These are phyloP conservation scores for Corylus avellana DNA, from an alignment of 306 rosid genomes.

Conservation along the genomic window DNA sequence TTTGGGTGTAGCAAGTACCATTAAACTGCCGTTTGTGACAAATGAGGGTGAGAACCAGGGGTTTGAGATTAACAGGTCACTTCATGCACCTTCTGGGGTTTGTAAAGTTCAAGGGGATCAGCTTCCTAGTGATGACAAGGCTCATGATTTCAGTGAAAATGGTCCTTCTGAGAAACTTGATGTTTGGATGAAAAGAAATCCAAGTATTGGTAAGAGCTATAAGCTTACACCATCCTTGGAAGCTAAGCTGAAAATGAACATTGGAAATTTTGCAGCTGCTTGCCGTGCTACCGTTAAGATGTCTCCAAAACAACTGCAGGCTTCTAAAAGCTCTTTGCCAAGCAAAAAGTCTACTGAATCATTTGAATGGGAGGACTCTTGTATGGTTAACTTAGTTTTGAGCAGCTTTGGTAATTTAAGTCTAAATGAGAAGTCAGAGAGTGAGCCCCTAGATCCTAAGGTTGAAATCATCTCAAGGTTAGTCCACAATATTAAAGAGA, in stretches of 20 bases:
- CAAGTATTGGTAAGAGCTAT: neutral
- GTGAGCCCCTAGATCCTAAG: conserved; percentile 1
- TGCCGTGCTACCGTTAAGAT: neutral
- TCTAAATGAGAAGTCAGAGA: neutral
- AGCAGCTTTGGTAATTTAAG: neutral
- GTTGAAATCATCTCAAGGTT: neutral
- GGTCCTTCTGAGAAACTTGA: neutral
- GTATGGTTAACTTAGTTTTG: conserved; percentile 2
- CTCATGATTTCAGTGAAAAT: neutral
- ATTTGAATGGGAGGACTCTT: conserved; percentile 11
- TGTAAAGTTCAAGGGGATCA: neutral
- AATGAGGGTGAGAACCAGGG: neutral
- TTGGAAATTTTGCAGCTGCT: neutral
- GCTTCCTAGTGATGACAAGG: neutral
- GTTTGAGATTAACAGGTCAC: neutral
- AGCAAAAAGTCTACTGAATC: neutral
- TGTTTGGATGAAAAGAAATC: neutral
- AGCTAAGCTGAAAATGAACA: conserved; percentile 4
- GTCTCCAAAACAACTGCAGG: neutral
- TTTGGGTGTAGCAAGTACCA: neutral
- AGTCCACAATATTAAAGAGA: neutral
- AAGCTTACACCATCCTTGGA: conserved; percentile 1
- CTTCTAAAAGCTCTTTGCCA: neutral
- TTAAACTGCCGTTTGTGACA: neutral
- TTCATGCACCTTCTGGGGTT: neutral